Conservation (phyloP, 768 basidiomycete species). For the Phanerodontia chrysosporium region DNA sequence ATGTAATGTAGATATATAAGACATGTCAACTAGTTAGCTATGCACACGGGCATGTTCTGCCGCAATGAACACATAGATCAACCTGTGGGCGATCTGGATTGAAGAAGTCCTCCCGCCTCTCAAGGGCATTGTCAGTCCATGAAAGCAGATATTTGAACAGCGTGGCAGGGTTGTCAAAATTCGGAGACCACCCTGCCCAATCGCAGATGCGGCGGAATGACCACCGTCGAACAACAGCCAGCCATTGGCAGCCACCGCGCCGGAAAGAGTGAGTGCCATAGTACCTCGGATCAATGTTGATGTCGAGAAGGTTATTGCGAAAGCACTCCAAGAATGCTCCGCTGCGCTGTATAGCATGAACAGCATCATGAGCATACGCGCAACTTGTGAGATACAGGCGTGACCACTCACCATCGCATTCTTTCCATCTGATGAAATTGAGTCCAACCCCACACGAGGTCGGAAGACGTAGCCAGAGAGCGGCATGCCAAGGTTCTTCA, state of each 20-base stretch:
- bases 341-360: background rate
- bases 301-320: slow-evolving; percentile 22
- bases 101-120: slow-evolving; percentile 96
- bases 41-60: slow-evolving; percentile 1
- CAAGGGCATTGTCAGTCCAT: slow-evolving; percentile 92
- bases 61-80: slow-evolving; percentile 27
- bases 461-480: slow-evolving; percentile 15
- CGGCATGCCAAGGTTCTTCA: slow-evolving; percentile 1
- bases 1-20: too few relatives aligned
- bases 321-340: background rate
- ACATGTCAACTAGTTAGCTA: too few relatives aligned
- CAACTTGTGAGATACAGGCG: too few relatives aligned
- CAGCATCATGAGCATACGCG: too few relatives aligned
- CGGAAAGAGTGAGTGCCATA: slow-evolving; percentile 42
- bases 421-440: background rate
- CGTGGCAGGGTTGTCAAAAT: slow-evolving; percentile 32
- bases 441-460: background rate
- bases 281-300: slow-evolving; percentile 30
- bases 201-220: slow-evolving; percentile 34
- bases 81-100: slow-evolving; percentile 88
- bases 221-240: slow-evolving; percentile 31
- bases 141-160: slow-evolving; percentile 88
- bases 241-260: slow-evolving; percentile 37
- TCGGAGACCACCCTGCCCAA: slow-evolving; percentile 43
- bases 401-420: slow-evolving; percentile 4